phyloP scores from a whole-genome alignment of 31 red algal species.

The Endocladia muricata region DNA sequence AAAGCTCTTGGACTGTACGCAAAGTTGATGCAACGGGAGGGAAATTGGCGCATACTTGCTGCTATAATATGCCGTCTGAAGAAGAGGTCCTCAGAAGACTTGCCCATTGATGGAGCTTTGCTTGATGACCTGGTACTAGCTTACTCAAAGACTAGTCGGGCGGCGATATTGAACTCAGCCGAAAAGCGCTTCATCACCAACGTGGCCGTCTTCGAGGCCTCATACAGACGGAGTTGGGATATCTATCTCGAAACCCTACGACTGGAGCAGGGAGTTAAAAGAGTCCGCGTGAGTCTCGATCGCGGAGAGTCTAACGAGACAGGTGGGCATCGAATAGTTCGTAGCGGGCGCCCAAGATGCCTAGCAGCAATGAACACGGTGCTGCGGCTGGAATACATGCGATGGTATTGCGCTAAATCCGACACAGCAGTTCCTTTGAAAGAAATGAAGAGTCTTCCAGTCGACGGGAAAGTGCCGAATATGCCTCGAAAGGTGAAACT shows the following conservation, averaged over 20 bases:
- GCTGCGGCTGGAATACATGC: conserved; percentile 45
- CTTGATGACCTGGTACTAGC: conserved; percentile 60
- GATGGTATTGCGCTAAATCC: conserved; percentile 43
- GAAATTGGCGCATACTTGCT: conserved; percentile 59
- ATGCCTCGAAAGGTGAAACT: background rate
- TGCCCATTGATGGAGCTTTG: conserved; percentile 66
- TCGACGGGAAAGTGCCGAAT: conserved; percentile 8
- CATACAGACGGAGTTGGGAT: conserved; percentile 58
- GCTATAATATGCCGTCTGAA: conserved; percentile 58
- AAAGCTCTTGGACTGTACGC: conserved; percentile 65
- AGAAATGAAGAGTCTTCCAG: conserved; percentile 10
- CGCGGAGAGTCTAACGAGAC: conserved; percentile 48
- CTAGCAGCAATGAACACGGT: conserved; percentile 47
- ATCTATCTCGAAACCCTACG: conserved; percentile 56
- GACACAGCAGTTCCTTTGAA: conserved; percentile 13
- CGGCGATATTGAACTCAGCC: conserved; percentile 51
- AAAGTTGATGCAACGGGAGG: conserved; percentile 23
- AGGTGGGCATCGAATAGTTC: conserved; percentile 36
- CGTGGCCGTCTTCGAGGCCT: conserved; percentile 39
- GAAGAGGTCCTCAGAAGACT: conserved; percentile 44
- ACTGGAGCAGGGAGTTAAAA: conserved; percentile 52
- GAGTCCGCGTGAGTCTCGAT: conserved; percentile 33
- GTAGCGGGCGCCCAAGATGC: conserved; percentile 57
- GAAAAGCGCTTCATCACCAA: conserved; percentile 52
- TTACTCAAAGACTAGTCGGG: conserved; percentile 43